Conservation (phyloP, 495 filamentous ascomycete genomes). For the Delitschia confertaspora region DNA sequence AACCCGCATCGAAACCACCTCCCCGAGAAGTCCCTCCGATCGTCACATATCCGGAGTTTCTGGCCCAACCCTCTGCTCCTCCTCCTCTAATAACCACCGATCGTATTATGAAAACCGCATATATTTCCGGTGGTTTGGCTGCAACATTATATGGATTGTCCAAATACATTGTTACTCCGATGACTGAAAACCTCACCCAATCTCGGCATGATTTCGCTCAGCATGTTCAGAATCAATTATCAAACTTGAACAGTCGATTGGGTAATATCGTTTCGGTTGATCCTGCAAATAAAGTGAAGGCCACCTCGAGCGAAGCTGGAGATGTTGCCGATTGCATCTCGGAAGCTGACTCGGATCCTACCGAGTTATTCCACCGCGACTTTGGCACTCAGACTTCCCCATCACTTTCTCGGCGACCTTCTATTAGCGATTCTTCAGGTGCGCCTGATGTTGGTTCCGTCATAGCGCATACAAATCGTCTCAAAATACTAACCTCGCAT, state of each 20-base stretch:
- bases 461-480: conserved; percentile 35
- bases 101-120: conserved; percentile 67
- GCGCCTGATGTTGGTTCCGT: conserved; percentile 19
- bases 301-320: conserved; percentile 14
- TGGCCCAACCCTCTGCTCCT: conserved; percentile 55
- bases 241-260: conserved; percentile 65
- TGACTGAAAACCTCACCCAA: conserved; percentile 62
- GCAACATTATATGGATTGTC: conserved; percentile 70
- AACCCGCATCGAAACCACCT: conserved; percentile 4
- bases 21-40: conserved; percentile 63
- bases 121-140: conserved; percentile 61
- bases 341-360: conserved; percentile 56
- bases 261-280: conserved; percentile 57
- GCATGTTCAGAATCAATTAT: conserved; percentile 55
- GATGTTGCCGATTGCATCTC: conserved; percentile 23
- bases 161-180: conserved; percentile 73
- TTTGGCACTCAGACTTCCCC: conserved; percentile 77
- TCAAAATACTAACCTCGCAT: conserved; percentile 44
- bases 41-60: conserved; percentile 94
- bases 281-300: conserved; percentile 39
- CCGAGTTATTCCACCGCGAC: conserved; percentile 86
- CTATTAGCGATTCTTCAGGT: conserved; percentile 21
- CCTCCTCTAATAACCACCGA: conserved; percentile 70
- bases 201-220: conserved; percentile 74
- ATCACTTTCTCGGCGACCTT: conserved; percentile 33